Evolutionary conservation across 2,329 filamentous ascomycete species (phyloP), one percentile per base, ranked within the genome.

Genomic region (Calonectria ilicicola): DNA sequence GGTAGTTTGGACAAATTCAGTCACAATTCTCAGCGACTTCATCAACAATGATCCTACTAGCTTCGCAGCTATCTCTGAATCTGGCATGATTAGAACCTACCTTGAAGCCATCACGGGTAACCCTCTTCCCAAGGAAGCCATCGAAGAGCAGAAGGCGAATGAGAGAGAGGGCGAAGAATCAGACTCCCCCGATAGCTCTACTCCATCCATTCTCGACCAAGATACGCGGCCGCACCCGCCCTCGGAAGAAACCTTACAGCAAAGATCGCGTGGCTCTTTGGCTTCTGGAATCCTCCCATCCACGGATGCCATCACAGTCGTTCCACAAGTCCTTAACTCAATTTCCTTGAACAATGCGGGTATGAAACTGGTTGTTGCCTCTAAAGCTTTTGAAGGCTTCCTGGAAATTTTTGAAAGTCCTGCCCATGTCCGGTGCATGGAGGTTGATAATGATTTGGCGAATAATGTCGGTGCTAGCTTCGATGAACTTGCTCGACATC

Each of bases 21-120:
- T 98, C 74, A 96, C 93, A 67, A 96, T 98, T 69, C 87, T 99
- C 64, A 97, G 95, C 81, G 96, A 95, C 78, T 99, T 99, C 83
- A 98, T 99, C 79, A 97, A 99, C 84, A 98, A 98, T 81, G 97
- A 99, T 80, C 97, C 97, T 0, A 99, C 97, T 0, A 99, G 97
- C 83, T 99, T 98, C 82, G 93, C 95, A 32, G 95, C 98, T 27
- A 97, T 99, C 76, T 95, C 95, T 17, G 97, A 99, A 84, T 96
- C 97, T 64, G 95, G 95, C 26, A 89, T 99, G 78, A 96, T 97
- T 79, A 93, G 93, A 81, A 94, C 92, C 65, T 93, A 98, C 71
- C 88, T 99, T 17, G 93, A 96, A 82, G 92, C 96, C 4, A 90
- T 98, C 67, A 97, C 92, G 1, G 88, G 90, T 5, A 86, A 85